phyloP scores from a whole-genome alignment of 1,139 yeast species.

The Kluyveromyces sp. region DNA sequence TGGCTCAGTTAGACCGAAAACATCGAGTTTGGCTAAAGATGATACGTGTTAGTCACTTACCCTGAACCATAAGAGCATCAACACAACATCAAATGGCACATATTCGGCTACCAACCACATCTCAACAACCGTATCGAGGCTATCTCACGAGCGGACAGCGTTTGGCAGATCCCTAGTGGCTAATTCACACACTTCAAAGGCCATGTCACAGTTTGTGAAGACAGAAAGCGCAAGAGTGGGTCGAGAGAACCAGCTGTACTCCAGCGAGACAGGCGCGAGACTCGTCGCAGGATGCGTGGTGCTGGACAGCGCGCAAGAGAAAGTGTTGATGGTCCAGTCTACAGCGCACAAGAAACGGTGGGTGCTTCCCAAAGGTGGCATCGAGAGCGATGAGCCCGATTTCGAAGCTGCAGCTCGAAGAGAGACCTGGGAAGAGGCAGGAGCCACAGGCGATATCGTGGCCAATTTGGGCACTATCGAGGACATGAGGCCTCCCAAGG shows the following conservation, averaged over 20 bases:
- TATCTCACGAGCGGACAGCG: too few relatives aligned
- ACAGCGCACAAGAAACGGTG: slow-evolving; percentile 59
- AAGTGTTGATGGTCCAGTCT: slow-evolving; percentile 73
- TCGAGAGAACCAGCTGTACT: slow-evolving; percentile 40
- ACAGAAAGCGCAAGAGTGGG: slow-evolving; percentile 28
- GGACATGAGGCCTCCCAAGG: slow-evolving; percentile 62
- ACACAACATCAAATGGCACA: too few relatives aligned
- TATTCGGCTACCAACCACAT: too few relatives aligned
- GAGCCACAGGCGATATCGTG: slow-evolving; percentile 61
- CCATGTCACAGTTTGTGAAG: slow-evolving; percentile 21
- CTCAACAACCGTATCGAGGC: too few relatives aligned
- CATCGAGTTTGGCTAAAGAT: too few relatives aligned
- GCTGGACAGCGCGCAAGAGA: slow-evolving; percentile 46
- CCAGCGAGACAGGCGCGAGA: slow-evolving; percentile 60
- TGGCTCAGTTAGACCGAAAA: too few relatives aligned
- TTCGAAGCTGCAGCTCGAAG: slow-evolving; percentile 54
- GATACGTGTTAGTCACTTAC: too few relatives aligned
- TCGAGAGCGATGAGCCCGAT: slow-evolving; percentile 75
- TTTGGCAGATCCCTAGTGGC: too few relatives aligned
- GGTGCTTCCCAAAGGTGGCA: slow-evolving; percentile 96
- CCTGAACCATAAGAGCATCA: too few relatives aligned
- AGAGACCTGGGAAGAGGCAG: slow-evolving; percentile 98
- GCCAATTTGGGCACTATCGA: slow-evolving; percentile 54
- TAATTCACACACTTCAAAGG: too few relatives aligned
- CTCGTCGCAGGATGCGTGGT: slow-evolving; percentile 87